These are phyloP conservation scores for Cladosporium sp. DNA, from an alignment of 2,329 filamentous ascomycete species.

Conservation along the genomic window DNA sequence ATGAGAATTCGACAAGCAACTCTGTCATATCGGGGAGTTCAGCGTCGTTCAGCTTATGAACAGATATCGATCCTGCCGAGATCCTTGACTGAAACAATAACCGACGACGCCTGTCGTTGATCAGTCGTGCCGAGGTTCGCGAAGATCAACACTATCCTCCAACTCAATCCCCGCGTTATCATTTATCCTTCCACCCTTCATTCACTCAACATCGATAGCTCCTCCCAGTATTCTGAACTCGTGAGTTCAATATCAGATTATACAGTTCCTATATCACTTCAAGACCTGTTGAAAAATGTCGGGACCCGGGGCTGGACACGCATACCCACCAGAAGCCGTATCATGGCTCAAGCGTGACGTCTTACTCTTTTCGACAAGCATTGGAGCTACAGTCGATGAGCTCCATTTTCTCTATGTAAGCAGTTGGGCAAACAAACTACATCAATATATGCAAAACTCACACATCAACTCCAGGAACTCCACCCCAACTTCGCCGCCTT, in stretches of 20 bases:
- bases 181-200: neutral
- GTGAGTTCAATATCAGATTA: neutral
- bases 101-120: conserved; percentile 1
- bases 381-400: conserved; percentile 82
- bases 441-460: neutral
- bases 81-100: neutral
- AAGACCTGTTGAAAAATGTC: conserved; percentile 13
- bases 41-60: neutral
- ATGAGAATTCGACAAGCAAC: neutral
- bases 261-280: neutral
- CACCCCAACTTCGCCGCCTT: conserved; percentile 86
- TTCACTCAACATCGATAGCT: neutral
- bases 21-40: neutral
- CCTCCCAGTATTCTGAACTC: neutral
- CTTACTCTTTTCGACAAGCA: conserved; percentile 86
- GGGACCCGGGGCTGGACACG: conserved; percentile 67
- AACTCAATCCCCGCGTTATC: conserved; percentile 1
- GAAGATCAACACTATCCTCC: neutral
- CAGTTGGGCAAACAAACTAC: too few species aligned
- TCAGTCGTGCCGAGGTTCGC: conserved; percentile 2
- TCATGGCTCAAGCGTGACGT: conserved; percentile 87
- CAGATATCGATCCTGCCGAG: neutral
- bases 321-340: conserved; percentile 75
- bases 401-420: conserved; percentile 88
- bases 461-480: conserved; percentile 64